phyloP scores from a whole-genome alignment of 805 yeast species.

The Peterozyma xylosa region DNA sequence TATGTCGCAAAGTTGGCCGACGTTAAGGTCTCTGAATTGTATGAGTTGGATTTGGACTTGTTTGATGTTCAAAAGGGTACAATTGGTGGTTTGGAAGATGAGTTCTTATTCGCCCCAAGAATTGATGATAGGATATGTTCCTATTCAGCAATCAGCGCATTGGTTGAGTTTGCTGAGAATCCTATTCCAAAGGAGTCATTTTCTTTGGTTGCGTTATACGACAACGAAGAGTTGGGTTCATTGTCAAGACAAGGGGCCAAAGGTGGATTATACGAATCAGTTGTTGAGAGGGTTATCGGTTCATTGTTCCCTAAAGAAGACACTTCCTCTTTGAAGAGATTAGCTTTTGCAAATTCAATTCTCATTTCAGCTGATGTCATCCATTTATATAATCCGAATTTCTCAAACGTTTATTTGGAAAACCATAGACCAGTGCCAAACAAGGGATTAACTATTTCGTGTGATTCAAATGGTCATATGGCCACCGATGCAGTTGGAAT shows the following conservation, averaged over 20 bases:
- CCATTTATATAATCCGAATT: slow-evolving; percentile 79
- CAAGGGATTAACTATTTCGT: slow-evolving; percentile 60
- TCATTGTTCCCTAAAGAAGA: slow-evolving; percentile 17
- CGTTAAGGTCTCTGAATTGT: slow-evolving; percentile 51
- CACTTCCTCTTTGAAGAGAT: slow-evolving; percentile 11
- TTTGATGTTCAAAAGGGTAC: slow-evolving; percentile 77
- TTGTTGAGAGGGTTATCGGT: slow-evolving; percentile 47
- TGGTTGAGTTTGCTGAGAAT: slow-evolving; percentile 36
- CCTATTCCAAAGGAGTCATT: slow-evolving; percentile 19
- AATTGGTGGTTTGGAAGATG: slow-evolving; percentile 70
- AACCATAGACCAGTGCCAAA: slow-evolving; percentile 77
- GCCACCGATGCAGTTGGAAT: slow-evolving; percentile 74
- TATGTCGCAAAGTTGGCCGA: slow-evolving; percentile 57
- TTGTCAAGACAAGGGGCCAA: slow-evolving; percentile 75
- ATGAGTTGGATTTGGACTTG: slow-evolving; percentile 69
- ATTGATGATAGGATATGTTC: slow-evolving; percentile 81
- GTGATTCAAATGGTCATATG: slow-evolving; percentile 78
- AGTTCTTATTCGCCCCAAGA: slow-evolving; percentile 76
- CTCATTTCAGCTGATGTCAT: slow-evolving; percentile 79
- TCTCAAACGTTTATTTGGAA: slow-evolving; percentile 58
- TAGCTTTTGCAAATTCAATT: slow-evolving; percentile 55
- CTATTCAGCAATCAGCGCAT: slow-evolving; percentile 58
- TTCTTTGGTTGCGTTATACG: slow-evolving; percentile 59
- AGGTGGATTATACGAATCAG: slow-evolving; percentile 64
- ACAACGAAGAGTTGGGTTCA: slow-evolving; percentile 82